Evolutionary conservation across 495 filamentous ascomycete genomes (phyloP).

Genomic region (Xylaria curta): DNA sequence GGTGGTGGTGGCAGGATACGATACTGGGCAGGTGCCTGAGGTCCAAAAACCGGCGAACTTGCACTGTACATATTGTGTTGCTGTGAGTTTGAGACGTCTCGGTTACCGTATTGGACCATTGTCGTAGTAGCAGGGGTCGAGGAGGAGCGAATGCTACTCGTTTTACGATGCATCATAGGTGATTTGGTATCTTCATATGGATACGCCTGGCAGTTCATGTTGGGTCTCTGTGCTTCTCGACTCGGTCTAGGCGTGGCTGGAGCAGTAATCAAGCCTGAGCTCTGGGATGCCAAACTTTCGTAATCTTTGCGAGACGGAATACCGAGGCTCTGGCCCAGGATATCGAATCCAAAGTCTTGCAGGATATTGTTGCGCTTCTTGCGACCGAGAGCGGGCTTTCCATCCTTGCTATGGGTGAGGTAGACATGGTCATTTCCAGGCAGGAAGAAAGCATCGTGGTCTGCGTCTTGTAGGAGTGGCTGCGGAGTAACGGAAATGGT

Average conservation of each 20-base stretch:
- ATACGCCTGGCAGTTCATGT: background rate
- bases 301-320: constrained; percentile 32
- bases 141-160: constrained; percentile 12
- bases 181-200: background rate
- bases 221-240: background rate
- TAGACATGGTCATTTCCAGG: constrained; percentile 28
- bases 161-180: background rate
- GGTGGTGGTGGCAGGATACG: constrained; percentile 4
- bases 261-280: constrained; percentile 25
- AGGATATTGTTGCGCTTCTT: constrained; percentile 30
- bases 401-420: constrained; percentile 30
- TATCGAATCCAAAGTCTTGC: constrained; percentile 30
- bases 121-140: background rate
- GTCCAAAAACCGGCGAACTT: background rate
- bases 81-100: background rate
- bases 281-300: constrained; percentile 26
- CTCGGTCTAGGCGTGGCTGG: constrained; percentile 12
- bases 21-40: background rate
- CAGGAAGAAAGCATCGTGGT: constrained; percentile 21
- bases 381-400: constrained; percentile 33
- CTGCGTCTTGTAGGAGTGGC: background rate
- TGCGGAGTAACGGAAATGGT: constrained; percentile 6
- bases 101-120: background rate
- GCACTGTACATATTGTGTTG: background rate
- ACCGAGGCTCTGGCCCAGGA: constrained; percentile 28